A percentile compares a stretch with the other conserved stretches of the same genome.
Conservation (phyloP, 2,329 filamentous ascomycete genomes). For the Gliomastix tumulicola region DNA sequence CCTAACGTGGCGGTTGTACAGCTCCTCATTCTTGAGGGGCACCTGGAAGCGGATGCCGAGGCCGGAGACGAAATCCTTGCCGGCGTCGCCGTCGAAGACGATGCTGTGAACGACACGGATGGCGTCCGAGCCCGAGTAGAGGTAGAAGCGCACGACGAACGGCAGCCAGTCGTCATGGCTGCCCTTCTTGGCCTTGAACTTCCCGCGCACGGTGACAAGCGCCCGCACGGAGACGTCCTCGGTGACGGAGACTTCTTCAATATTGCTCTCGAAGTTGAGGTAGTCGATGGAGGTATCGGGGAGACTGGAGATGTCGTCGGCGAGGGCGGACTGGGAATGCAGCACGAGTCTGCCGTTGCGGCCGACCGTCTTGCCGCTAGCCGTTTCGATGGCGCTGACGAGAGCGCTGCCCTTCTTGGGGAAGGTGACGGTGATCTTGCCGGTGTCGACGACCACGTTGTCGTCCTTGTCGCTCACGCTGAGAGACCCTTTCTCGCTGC, state of each 20-base stretch:
- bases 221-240: constrained; percentile 28
- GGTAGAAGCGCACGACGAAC: constrained; percentile 44
- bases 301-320: constrained; percentile 26
- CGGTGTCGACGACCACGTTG: constrained; percentile 32
- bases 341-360: constrained; percentile 43
- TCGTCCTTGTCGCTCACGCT: constrained; percentile 12
- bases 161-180: constrained; percentile 40
- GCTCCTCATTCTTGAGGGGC: constrained; percentile 40
- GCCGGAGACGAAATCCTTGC: constrained; percentile 42
- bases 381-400: constrained; percentile 29
- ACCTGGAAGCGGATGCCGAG: constrained; percentile 48
- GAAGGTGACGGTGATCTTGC: constrained; percentile 32
- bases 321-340: constrained; percentile 40
- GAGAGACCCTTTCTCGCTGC: not conserved
- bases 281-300: constrained; percentile 25
- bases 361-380: constrained; percentile 32
- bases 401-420: constrained; percentile 31
- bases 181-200: constrained; percentile 16
- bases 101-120: constrained; percentile 48
- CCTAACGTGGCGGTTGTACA: constrained; percentile 52
- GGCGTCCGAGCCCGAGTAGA: constrained; percentile 47
- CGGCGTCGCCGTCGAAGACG: constrained; percentile 40
- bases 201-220: constrained; percentile 33
- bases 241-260: constrained; percentile 41
- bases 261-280: constrained; percentile 37